Evolutionary conservation across 2,329 filamentous ascomycete species (phyloP).

Genomic region (Aureobasidium leucospermi): DNA sequence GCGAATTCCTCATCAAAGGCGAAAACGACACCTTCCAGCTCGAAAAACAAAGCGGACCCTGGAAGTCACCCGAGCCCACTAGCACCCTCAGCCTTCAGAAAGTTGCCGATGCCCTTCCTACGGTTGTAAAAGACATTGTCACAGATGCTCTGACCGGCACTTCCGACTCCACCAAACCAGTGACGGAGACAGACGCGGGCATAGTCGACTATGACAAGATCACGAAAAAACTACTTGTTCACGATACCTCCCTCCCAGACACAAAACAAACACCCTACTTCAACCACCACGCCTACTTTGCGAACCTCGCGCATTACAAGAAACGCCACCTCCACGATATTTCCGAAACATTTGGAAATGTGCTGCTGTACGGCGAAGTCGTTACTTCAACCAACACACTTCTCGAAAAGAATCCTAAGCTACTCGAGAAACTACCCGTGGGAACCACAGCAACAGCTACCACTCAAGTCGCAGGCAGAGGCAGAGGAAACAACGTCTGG

Average conservation of each 20-base stretch:
- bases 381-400: constrained; percentile 91
- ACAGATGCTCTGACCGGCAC: not conserved
- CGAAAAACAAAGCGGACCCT: constrained; percentile 46
- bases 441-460: constrained; percentile 88
- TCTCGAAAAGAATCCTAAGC: constrained; percentile 80
- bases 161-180: not conserved
- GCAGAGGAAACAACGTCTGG: constrained; percentile 90
- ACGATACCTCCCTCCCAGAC: constrained; percentile 61
- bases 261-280: constrained; percentile 75
- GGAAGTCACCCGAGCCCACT: constrained; percentile 22
- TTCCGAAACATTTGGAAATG: constrained; percentile 56
- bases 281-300: constrained; percentile 72
- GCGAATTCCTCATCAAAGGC: constrained; percentile 65
- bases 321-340: constrained; percentile 32
- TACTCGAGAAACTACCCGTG: constrained; percentile 67
- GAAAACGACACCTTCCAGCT: constrained; percentile 79
- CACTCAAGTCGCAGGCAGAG: constrained; percentile 78
- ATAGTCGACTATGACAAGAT: constrained; percentile 68
- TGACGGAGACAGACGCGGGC: constrained; percentile 40
- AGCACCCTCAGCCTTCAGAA: constrained; percentile 20
- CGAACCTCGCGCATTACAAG: constrained; percentile 58
- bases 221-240: constrained; percentile 65
- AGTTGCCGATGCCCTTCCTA: constrained; percentile 25
- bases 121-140: constrained; percentile 20
- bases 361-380: constrained; percentile 81